Evolutionary conservation across 1,284 basidiomycete genomes (phyloP).

Genomic region (Ceraceosorus guamensis): DNA sequence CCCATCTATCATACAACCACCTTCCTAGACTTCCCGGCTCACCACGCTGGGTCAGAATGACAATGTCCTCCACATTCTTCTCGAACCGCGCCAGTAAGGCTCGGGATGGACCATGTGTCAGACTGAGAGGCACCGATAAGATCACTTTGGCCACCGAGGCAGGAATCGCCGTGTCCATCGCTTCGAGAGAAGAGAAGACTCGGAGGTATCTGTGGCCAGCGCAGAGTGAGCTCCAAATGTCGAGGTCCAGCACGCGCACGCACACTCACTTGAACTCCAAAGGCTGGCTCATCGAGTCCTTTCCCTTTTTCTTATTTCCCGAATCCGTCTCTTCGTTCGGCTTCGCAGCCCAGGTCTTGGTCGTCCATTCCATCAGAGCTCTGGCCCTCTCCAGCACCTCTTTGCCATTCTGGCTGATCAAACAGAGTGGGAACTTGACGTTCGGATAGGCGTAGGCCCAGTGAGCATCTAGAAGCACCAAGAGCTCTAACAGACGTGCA

Average conservation of each 20-base stretch:
- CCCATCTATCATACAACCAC: constrained; percentile 78
- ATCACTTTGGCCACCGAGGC: constrained; percentile 72
- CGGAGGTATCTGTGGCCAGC: constrained; percentile 64
- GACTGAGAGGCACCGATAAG: constrained; percentile 79
- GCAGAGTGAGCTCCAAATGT: not conserved
- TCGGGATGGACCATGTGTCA: constrained; percentile 87
- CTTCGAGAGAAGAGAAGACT: constrained; percentile 75
- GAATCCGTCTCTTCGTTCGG: constrained; percentile 13
- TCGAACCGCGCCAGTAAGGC: constrained; percentile 77
- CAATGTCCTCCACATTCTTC: constrained; percentile 56
- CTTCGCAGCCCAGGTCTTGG: constrained; percentile 66
- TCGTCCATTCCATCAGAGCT: constrained; percentile 98
- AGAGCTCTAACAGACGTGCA: constrained; percentile 81
- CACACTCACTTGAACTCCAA: constrained; percentile 1
- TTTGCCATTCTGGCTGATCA: constrained; percentile 78
- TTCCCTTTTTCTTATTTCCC: too few species aligned
- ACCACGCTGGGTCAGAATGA: constrained; percentile 49
- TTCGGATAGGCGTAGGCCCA: constrained; percentile 78
- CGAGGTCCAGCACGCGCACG: not conserved
- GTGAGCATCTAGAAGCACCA: constrained; percentile 92
- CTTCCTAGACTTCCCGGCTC: constrained; percentile 74
- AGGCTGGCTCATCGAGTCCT: too few species aligned
- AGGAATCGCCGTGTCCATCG: constrained; percentile 72
- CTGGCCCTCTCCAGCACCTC: constrained; percentile 92
- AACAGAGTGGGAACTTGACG: constrained; percentile 59